phyloP scores from a whole-genome alignment of 164 flowering plant species.

The Macadamia tetraphylla region DNA sequence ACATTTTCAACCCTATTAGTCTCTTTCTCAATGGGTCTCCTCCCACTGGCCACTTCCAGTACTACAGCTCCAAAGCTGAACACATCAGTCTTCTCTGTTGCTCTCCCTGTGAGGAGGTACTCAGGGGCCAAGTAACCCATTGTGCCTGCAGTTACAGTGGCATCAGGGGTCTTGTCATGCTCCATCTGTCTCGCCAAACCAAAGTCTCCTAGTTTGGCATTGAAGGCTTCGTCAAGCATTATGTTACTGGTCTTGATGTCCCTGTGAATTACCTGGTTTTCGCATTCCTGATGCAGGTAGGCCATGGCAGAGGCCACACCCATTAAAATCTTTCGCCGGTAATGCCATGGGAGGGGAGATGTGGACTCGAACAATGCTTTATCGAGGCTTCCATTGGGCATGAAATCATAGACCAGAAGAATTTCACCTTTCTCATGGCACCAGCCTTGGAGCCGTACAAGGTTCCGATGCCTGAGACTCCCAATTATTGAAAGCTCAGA shows the following conservation, averaged over 20 bases:
- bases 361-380: conserved; percentile 73
- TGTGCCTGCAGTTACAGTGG: conserved; percentile 85
- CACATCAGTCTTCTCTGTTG: conserved; percentile 85
- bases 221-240: conserved; percentile 82
- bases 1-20: conserved; percentile 16
- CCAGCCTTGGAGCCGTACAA: conserved; percentile 87
- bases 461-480: conserved; percentile 79
- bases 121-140: conserved; percentile 99
- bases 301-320: conserved; percentile 90
- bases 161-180: conserved; percentile 80
- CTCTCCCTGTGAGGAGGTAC: conserved; percentile 69
- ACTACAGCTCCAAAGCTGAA: conserved; percentile 91
- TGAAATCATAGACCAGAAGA: conserved; percentile 72
- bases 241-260: conserved; percentile 86
- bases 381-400: conserved; percentile 92
- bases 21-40: conserved; percentile 76
- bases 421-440: conserved; percentile 96
- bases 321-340: conserved; percentile 47
- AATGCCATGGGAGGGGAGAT: conserved; percentile 53
- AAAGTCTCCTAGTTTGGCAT: conserved; percentile 80
- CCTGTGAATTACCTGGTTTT: conserved; percentile 80
- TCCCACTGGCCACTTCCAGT: conserved; percentile 79
- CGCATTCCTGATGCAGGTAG: conserved; percentile 89
- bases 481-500: conserved; percentile 92
- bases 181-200: conserved; percentile 74